A percentile compares a stretch with the other conserved stretches of the same genome.
These are phyloP conservation scores for Arachis monticola DNA, from an alignment of 331 rosid species.

Conservation along the genomic window DNA sequence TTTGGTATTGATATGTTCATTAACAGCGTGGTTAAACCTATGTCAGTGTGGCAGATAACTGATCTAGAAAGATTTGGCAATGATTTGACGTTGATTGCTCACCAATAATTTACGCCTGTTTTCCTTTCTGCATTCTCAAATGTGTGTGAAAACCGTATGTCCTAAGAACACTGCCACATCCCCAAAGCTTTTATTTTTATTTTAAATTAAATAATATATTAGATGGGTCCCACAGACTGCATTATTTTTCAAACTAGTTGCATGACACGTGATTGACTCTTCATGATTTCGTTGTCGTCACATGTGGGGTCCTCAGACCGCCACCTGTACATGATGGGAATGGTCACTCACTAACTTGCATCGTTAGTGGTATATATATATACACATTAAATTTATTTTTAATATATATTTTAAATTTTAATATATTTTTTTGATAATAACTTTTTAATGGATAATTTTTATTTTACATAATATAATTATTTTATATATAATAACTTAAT, in stretches of 20 bases:
- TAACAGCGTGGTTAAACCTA: slow-evolving; percentile 9
- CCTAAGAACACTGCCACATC: slow-evolving; percentile 36
- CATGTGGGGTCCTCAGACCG: slow-evolving; percentile 37
- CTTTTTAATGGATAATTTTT: too few relatives aligned
- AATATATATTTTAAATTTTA: too few relatives aligned
- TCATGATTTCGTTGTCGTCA: slow-evolving; percentile 30
- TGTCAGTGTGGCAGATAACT: slow-evolving; percentile 6
- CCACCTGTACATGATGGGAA: slow-evolving; percentile 30
- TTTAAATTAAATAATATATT: background rate
- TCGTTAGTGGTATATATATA: background rate
- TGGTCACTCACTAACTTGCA: slow-evolving; percentile 11
- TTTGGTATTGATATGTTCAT: slow-evolving; percentile 16
- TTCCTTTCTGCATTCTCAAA: slow-evolving; percentile 43
- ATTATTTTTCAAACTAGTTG: slow-evolving; percentile 62
- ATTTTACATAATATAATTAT: too few relatives aligned
- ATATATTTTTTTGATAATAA: too few relatives aligned
- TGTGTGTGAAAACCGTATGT: slow-evolving; percentile 53
- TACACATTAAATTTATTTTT: too few relatives aligned
- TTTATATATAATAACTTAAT: too few relatives aligned
- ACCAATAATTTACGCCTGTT: slow-evolving; percentile 47
- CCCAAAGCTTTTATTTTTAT: background rate
- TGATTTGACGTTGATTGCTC: slow-evolving; percentile 67
- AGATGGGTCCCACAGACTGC: slow-evolving; percentile 43
- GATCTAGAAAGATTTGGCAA: slow-evolving; percentile 49
- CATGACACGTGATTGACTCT: slow-evolving; percentile 60